phyloP scores from a whole-genome alignment of 2,329 filamentous ascomycete species.

The Aciculosporium take region DNA sequence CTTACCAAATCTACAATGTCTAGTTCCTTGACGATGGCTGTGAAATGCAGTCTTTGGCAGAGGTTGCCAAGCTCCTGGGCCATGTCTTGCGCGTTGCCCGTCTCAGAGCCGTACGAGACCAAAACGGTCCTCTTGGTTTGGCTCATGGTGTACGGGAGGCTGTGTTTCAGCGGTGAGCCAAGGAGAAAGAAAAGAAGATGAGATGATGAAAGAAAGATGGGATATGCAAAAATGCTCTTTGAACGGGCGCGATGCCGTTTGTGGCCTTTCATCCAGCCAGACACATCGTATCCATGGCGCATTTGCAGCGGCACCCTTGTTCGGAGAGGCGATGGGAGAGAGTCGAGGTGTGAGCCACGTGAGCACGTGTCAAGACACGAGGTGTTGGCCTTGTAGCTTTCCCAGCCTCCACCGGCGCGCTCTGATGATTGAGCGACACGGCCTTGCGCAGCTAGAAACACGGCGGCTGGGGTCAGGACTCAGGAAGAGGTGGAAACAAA shows the following conservation, averaged over 20 bases:
- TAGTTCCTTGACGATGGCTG: constrained; percentile 61
- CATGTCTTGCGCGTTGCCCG: constrained; percentile 83
- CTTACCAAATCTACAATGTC: constrained; percentile 62
- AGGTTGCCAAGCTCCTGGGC: constrained; percentile 69
- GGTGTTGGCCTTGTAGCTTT: too few relatives aligned
- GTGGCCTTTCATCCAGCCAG: too few relatives aligned
- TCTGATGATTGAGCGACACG: too few relatives aligned
- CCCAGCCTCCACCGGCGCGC: neutral
- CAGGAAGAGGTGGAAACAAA: too few relatives aligned
- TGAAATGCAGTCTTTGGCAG: constrained; percentile 65
- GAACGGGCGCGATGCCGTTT: too few relatives aligned
- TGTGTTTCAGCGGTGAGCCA: neutral
- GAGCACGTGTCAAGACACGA: too few relatives aligned
- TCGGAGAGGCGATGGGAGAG: neutral
- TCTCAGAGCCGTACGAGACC: constrained; percentile 87
- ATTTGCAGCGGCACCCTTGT: too few relatives aligned
- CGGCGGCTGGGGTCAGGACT: too few relatives aligned
- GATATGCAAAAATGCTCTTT: too few relatives aligned
- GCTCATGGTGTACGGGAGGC: constrained; percentile 11
- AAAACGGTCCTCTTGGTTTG: constrained; percentile 33
- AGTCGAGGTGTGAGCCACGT: neutral
- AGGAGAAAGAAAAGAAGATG: neutral
- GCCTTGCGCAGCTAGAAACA: too few relatives aligned
- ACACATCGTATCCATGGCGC: too few relatives aligned
- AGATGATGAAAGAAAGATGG: neutral